These are phyloP conservation scores for Trichoderma cornu-damae DNA, from an alignment of 2,329 filamentous ascomycete genomes.

Conservation along the genomic window DNA sequence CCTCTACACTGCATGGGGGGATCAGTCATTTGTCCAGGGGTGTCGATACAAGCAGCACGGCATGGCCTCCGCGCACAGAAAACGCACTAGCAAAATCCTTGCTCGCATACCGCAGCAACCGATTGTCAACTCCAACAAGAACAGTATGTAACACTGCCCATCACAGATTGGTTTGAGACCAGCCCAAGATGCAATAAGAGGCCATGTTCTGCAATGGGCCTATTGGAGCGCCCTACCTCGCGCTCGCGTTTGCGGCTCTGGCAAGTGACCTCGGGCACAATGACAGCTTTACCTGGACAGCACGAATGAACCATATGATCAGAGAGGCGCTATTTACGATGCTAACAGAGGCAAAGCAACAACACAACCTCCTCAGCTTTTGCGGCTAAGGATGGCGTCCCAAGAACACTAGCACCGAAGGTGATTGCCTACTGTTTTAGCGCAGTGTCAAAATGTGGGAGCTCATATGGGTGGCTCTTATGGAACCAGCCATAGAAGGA, in stretches of 20 bases:
- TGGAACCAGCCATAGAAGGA: neutral
- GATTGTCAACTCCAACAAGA: conserved; percentile 1
- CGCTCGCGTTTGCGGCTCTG: neutral
- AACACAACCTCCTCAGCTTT: neutral
- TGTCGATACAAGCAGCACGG: too few species aligned
- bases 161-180: conserved; percentile 2
- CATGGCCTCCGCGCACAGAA: conserved; percentile 1
- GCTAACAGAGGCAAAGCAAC: neutral
- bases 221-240: neutral
- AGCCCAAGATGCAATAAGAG: neutral
- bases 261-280: neutral
- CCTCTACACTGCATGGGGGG: neutral
- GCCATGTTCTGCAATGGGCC: neutral
- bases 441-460: neutral
- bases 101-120: conserved; percentile 6
- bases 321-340: neutral
- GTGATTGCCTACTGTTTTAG: neutral
- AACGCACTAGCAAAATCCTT: conserved; percentile 13
- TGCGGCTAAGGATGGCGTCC: neutral
- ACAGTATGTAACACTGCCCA: neutral
- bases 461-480: neutral
- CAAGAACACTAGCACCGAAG: neutral
- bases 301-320: neutral
- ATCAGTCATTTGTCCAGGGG: conserved; percentile 7
- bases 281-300: neutral